Evolutionary conservation across 2,329 filamentous ascomycete species (phyloP), one percentile per base, ranked within the genome.

Genomic region (Metarhizium guizhouense): DNA sequence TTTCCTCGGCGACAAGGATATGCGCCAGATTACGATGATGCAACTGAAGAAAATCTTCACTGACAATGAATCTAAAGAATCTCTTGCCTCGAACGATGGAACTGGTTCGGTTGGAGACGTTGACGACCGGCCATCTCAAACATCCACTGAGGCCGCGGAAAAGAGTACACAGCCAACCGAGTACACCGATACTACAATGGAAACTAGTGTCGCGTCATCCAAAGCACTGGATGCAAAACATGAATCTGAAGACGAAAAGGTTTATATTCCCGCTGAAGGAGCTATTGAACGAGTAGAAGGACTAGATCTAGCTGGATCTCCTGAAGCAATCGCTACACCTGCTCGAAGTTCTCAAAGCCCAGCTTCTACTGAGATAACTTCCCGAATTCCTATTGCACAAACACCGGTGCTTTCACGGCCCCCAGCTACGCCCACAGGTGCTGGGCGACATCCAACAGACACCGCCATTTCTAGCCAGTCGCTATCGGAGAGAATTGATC

Each of bases 1-100:
- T 63, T 99, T 93, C 72, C 87, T 99, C 64, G 93, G 93, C 0
- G 95, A 99, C 69, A 97, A 95, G 66, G 94, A 99, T 72, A 95
- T 99, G 65, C 83, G 91, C 59, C 85, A 94, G 64, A 76, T 99
- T 58, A 95, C 94, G 13, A 90, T 93, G 57, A 80, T 96, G 59
- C 95, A 99, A 67, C 76, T 99, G 56, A 93, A 89, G 68, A 96
- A 95, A 68, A 89, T 99, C 68, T 99, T 99, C 67, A 83, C 93
- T 7, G 92, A 97, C 68, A 87, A 91, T 63, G 90, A 92, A 60
- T 91, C 90, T 3, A 86, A 88, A 57, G 86, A 90, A 56, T 88
- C 88, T 1, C 74, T 92, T 16, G 78, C 79, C 5, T 83, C 86
- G 6, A 82, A 82, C 13, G 90, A 95, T 52, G 84, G 88, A 47